These are phyloP conservation scores for Mucuna pruriens DNA, from an alignment of 306 rosid species.

Conservation along the genomic window DNA sequence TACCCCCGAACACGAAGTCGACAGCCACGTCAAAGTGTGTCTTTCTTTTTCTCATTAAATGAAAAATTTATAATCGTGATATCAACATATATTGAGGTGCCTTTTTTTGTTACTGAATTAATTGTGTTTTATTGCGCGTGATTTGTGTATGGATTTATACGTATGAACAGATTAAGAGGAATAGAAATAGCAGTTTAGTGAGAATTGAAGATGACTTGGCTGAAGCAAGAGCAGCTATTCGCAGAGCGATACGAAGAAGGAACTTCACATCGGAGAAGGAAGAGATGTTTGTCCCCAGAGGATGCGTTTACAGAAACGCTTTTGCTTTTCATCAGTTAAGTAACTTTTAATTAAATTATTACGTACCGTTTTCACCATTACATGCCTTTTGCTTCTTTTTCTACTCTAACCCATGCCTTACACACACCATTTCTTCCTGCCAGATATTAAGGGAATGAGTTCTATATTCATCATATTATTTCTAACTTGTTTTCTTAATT, in stretches of 20 bases:
- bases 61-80: not conserved
- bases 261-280: slow-evolving; percentile 53
- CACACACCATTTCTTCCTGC: not conserved
- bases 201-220: slow-evolving; percentile 62
- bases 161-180: slow-evolving; percentile 20
- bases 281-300: slow-evolving; percentile 62
- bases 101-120: not conserved
- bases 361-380: not conserved
- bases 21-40: slow-evolving; percentile 31
- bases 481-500: no score
- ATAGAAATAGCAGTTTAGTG: not conserved
- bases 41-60: not conserved
- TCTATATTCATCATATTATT: not conserved
- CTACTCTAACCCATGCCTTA: not conserved
- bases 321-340: slow-evolving; percentile 76
- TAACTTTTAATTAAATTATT: not conserved
- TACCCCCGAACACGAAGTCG: not conserved
- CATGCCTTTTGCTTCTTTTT: not conserved
- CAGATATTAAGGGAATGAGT: not conserved
- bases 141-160: not conserved
- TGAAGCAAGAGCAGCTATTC: slow-evolving; percentile 61
- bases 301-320: slow-evolving; percentile 63
- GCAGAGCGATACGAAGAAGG: slow-evolving; percentile 35
- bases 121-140: not conserved
- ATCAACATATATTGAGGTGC: not conserved